A percentile compares a stretch with the other conserved stretches of the same genome.
These are phyloP conservation scores for Gynandropsis gynandra DNA, from an alignment of 345 rosid species.

Conservation along the genomic window DNA sequence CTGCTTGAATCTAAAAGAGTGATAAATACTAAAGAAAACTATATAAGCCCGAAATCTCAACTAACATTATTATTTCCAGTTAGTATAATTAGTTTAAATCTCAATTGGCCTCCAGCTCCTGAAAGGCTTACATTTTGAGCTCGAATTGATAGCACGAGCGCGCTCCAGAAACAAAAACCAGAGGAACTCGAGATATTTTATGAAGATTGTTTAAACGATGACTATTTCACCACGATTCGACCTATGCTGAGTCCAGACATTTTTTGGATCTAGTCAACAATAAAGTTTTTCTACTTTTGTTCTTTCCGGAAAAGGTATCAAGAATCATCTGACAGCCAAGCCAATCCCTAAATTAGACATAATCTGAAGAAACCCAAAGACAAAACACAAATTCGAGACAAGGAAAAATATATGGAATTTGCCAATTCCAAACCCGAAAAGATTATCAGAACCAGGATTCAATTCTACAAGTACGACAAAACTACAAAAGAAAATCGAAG, in stretches of 20 bases:
- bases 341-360: background rate
- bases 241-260: constrained; percentile 4
- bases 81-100: background rate
- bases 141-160: constrained; percentile 1
- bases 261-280: constrained; percentile 24
- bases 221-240: too few relatives aligned
- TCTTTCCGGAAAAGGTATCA: constrained; percentile 4
- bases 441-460: constrained; percentile 1
- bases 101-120: background rate
- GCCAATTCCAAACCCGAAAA: background rate
- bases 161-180: background rate
- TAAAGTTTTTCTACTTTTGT: constrained; percentile 3
- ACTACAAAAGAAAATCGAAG: constrained; percentile 1
- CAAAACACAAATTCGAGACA: constrained; percentile 2
- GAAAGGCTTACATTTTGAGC: background rate
- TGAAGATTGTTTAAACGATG: background rate
- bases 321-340: background rate
- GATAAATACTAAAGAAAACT: background rate
- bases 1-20: background rate
- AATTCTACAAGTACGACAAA: background rate
- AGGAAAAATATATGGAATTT: constrained; percentile 1
- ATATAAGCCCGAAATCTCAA: background rate
- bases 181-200: background rate
- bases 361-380: constrained; percentile 1
- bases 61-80: background rate